phyloP scores from a whole-genome alignment of 2,329 filamentous ascomycete species.

The Botryotinia globosa region DNA sequence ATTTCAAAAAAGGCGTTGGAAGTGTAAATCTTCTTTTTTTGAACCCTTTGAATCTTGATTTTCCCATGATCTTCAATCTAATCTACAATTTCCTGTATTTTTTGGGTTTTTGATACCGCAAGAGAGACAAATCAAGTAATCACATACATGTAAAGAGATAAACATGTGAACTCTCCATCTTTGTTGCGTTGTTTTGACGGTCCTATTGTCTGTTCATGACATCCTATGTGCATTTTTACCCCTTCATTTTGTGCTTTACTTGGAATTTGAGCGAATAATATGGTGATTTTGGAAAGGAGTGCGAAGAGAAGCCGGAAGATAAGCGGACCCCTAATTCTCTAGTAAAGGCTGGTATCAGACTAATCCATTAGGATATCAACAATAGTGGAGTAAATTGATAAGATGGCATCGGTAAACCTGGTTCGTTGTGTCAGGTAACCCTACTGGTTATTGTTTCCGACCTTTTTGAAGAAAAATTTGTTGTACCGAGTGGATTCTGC shows the following conservation, averaged over 20 bases:
- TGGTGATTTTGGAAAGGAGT: not conserved
- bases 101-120: not conserved
- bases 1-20: not conserved
- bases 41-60: constrained; percentile 2
- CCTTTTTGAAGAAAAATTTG: not conserved
- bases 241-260: not conserved
- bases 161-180: not conserved
- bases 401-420: constrained; percentile 17
- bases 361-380: not conserved
- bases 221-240: not conserved
- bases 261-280: constrained; percentile 2
- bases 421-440: not conserved
- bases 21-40: not conserved
- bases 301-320: constrained; percentile 21
- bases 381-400: constrained; percentile 17
- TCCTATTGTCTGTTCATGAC: not conserved
- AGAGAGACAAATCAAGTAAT: not conserved
- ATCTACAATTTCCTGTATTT: not conserved
- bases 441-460: not conserved
- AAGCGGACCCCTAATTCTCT: constrained; percentile 20
- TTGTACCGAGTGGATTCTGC: constrained; percentile 8
- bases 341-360: not conserved
- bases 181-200: not conserved
- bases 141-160: not conserved
- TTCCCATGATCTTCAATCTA: not conserved